phyloP scores from a whole-genome alignment of 306 rosid species.

The Arachis hypogaea region DNA sequence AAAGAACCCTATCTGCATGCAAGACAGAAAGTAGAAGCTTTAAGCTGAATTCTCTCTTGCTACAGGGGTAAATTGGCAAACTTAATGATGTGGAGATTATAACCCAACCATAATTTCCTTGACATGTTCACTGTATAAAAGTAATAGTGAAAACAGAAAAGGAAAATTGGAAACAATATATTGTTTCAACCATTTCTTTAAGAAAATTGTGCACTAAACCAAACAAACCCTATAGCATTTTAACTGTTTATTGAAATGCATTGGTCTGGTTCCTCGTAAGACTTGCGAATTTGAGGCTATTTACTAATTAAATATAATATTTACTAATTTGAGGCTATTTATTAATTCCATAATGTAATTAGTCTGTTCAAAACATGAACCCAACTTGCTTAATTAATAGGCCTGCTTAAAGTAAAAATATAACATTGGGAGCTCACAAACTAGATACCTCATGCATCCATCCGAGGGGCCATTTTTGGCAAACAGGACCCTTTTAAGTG shows the following conservation, averaged over 20 bases:
- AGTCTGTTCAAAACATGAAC: not conserved
- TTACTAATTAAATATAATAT: not conserved
- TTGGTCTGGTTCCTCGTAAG: not conserved
- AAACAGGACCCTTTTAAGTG: not conserved
- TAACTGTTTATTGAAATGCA: not conserved
- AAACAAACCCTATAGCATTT: too few species aligned
- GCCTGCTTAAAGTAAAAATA: not conserved
- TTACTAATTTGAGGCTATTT: not conserved
- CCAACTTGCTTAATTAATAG: not conserved
- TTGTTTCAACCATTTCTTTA: too few species aligned
- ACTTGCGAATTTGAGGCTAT: constrained; percentile 1
- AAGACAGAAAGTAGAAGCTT: constrained; percentile 5
- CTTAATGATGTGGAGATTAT: constrained; percentile 7
- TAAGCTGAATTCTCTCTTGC: constrained; percentile 1
- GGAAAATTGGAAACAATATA: too few species aligned
- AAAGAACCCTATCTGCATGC: not conserved
- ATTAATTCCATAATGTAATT: not conserved
- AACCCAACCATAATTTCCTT: constrained; percentile 10
- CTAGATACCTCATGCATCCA: not conserved
- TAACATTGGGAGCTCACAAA: not conserved
- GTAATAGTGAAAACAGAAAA: too few species aligned
- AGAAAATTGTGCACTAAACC: too few species aligned
- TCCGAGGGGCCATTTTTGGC: not conserved
- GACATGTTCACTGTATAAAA: not conserved
- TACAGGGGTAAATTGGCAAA: not conserved